Evolutionary conservation across 345 rosid species (phyloP).

Genomic region (Balakata baccata): DNA sequence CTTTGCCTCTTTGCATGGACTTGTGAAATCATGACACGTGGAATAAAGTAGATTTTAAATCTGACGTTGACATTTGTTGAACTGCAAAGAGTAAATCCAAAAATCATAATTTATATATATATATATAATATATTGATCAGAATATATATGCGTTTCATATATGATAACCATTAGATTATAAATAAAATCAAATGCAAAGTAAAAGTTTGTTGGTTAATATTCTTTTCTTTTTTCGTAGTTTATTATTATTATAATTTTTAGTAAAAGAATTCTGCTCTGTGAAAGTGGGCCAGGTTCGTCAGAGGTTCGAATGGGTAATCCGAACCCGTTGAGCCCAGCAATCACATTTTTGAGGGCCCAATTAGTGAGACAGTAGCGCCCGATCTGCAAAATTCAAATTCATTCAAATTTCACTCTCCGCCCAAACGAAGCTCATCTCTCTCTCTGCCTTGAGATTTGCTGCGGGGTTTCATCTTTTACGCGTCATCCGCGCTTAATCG

Average conservation of each 20-base stretch:
- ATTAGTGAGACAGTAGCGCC: slow-evolving; percentile 14
- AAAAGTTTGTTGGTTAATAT: too few relatives aligned
- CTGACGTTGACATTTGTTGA: neutral
- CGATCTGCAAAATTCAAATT: slow-evolving; percentile 34
- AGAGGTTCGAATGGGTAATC: neutral
- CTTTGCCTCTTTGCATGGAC: slow-evolving; percentile 18
- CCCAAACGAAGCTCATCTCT: slow-evolving; percentile 16
- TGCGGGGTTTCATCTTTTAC: neutral
- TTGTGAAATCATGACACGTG: slow-evolving; percentile 30
- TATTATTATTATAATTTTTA: too few relatives aligned
- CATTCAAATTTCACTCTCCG: slow-evolving; percentile 38
- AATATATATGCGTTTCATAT: too few relatives aligned
- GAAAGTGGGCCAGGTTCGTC: neutral
- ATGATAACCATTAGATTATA: too few relatives aligned
- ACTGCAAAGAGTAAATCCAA: neutral
- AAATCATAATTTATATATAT: too few relatives aligned
- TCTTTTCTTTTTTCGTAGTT: too few relatives aligned
- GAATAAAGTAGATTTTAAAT: neutral
- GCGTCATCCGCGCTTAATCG: neutral
- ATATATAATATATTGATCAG: too few relatives aligned
- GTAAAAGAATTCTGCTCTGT: too few relatives aligned
- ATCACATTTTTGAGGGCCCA: neutral
- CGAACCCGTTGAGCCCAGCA: slow-evolving; percentile 16
- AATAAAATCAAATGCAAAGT: too few relatives aligned
- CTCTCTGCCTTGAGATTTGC: neutral